phyloP scores from a whole-genome alignment of 148 eudicot species.

The Rhododendron mucronatum region DNA sequence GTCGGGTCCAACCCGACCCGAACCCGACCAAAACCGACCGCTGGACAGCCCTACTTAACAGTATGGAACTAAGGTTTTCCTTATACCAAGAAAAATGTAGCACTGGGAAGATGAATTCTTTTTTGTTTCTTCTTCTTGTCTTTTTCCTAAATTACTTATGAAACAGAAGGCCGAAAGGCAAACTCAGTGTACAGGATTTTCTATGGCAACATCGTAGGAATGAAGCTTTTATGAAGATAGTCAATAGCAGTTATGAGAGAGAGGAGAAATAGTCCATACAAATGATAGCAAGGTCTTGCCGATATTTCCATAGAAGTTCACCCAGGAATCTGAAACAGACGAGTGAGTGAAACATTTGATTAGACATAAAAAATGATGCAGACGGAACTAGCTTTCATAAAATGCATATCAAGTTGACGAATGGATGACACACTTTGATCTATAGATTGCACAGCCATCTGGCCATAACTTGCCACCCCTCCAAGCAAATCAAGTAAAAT shows the following conservation, averaged over 20 bases:
- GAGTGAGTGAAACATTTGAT: not conserved
- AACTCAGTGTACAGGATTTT: not conserved
- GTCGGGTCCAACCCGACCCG: too few species aligned
- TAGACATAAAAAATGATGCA: not conserved
- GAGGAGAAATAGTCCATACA: constrained; percentile 33
- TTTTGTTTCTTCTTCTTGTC: not conserved
- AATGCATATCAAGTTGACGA: not conserved
- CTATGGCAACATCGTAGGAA: not conserved
- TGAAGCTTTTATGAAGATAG: not conserved
- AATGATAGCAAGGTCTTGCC: constrained; percentile 79
- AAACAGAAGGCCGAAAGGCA: not conserved
- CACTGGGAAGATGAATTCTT: not conserved
- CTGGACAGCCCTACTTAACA: too few species aligned
- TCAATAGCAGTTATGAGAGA: not conserved
- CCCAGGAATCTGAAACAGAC: constrained; percentile 61
- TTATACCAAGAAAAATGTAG: not conserved
- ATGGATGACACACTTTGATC: constrained; percentile 53
- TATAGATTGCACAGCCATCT: constrained; percentile 77
- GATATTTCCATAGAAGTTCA: constrained; percentile 82
- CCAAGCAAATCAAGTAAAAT: constrained; percentile 74
- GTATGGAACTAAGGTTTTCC: not conserved
- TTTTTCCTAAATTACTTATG: not conserved
- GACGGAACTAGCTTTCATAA: not conserved
- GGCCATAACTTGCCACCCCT: constrained; percentile 64
- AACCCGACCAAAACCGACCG: too few species aligned